Percentiles rank a stretch among this genome's conserved stretches.
Conservation (phyloP, 2,329 filamentous ascomycete species). For the Nemania serpens region DNA sequence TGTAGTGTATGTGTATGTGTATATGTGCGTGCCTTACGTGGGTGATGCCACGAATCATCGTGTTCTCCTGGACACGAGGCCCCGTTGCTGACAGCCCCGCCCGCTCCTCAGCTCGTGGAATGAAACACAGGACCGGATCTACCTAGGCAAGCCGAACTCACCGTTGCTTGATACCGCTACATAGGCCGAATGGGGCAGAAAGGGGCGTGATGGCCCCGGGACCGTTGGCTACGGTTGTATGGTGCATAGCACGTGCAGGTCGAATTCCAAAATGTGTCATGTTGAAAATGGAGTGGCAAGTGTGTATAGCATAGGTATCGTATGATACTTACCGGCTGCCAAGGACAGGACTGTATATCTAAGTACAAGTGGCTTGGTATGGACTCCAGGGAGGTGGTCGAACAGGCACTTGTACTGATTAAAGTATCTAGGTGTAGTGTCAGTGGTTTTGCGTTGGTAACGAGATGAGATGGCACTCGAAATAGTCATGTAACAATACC, state of each 20-base stretch:
- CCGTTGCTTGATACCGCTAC: background rate
- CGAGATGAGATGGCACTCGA: too few species aligned
- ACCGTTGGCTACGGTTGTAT: background rate
- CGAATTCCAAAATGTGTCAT: background rate
- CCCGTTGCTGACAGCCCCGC: constrained; percentile 3
- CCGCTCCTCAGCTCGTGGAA: background rate
- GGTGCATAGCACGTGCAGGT: background rate
- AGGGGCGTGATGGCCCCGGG: background rate
- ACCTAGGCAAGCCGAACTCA: constrained; percentile 1
- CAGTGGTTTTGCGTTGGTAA: too few species aligned
- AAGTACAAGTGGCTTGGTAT: constrained; percentile 6
- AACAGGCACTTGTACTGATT: too few species aligned
- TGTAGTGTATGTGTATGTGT: too few species aligned
- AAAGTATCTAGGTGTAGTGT: too few species aligned
- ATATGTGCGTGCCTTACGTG: too few species aligned
- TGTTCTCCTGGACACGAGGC: constrained; percentile 1
- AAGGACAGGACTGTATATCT: background rate
- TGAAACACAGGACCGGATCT: background rate
- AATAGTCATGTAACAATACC: too few species aligned
- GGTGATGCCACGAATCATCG: background rate
- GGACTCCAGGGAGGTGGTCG: background rate
- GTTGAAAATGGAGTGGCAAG: background rate
- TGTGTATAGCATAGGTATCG: constrained; percentile 15
- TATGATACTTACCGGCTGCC: constrained; percentile 14
- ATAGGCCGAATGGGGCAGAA: background rate